Base-by-base conservation (phyloP, 345 rosid genomes). In the Capsella bursapastoris region DNA sequence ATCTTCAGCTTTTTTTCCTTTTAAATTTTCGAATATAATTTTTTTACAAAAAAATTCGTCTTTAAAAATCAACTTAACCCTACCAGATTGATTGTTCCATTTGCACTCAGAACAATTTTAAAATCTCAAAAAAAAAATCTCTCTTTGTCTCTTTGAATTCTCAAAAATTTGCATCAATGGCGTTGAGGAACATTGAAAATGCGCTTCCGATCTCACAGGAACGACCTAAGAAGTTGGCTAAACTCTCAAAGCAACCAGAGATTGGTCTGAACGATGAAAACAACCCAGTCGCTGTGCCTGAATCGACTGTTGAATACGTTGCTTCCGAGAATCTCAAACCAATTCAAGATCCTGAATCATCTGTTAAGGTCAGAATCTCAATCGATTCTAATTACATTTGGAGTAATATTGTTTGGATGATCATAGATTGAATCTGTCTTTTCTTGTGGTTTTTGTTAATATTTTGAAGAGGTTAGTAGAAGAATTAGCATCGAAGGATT, bases 121-220 rank as follows among this genome's bases (percentile, higher is more conserved):
- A 9, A 14, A 61, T 11, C 57, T 11, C 32, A 41, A 8, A 29
- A 29, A 41, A 8, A 29, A 29, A 6, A 6, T 57, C 60, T 50
- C 40, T 71, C 59, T 55, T 52, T 57, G 0, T 63, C 74, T 74
- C 48, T 16, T n/a, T 22, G 56, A 34, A 37, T 2, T 41, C 18
- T 47, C 45, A 48, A 37, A 37, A 22, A 44, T 38, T 57, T 37
- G 16, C 48, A 64, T 48, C 73, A 70, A 90, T 95, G 99, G 97
- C 97, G 10, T 78, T 95, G 59, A 88, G 96, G 71, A 89, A 90
- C 74, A 88, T 92, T 8, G 97, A 86, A 49, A 95, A 92, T 64
- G 90, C 96, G 38, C 90, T 92, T 51, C 92, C 93, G 5, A 38
- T 73, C 35, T 66, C 82, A 15, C 84, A 82, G 6, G 90, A 87